phyloP scores from a whole-genome alignment of 768 basidiomycete genomes.

The Lentinula guzmanii region DNA sequence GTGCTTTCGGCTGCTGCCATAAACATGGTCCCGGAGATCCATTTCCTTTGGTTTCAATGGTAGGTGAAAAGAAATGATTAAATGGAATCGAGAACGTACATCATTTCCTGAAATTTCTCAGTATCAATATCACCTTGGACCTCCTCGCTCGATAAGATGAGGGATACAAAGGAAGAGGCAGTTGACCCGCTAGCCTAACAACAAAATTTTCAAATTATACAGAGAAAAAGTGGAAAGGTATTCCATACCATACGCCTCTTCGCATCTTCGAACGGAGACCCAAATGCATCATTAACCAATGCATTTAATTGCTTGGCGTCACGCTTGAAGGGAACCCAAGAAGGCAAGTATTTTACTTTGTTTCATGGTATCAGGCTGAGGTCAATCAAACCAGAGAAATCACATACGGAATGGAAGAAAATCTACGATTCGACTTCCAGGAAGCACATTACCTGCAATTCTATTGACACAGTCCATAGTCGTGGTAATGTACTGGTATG shows the following conservation, averaged over 20 bases:
- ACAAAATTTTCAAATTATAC: background rate
- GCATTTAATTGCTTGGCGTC: background rate
- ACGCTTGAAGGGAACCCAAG: background rate
- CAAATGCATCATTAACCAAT: background rate
- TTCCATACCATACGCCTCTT: background rate
- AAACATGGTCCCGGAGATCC: background rate
- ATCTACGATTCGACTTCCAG: background rate
- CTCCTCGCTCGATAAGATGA: background rate
- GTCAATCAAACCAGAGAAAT: background rate
- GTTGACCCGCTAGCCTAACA: background rate
- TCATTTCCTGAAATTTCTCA: background rate
- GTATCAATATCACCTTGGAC: background rate
- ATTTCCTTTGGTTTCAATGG: background rate
- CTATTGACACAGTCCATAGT: background rate
- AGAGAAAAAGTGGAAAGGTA: background rate
- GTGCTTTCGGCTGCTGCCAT: background rate
- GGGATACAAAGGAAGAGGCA: background rate
- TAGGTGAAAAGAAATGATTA: background rate
- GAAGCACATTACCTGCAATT: background rate
- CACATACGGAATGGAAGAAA: background rate
- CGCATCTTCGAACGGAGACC: background rate
- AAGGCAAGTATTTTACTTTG: background rate
- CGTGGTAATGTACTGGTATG: background rate
- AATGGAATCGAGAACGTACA: background rate
- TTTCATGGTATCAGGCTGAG: background rate